Percentiles rank a stretch among this genome's conserved stretches.
Evolutionary conservation across 257 asterid genomes (phyloP).

Genomic region (Lavandula angustifolia): DNA sequence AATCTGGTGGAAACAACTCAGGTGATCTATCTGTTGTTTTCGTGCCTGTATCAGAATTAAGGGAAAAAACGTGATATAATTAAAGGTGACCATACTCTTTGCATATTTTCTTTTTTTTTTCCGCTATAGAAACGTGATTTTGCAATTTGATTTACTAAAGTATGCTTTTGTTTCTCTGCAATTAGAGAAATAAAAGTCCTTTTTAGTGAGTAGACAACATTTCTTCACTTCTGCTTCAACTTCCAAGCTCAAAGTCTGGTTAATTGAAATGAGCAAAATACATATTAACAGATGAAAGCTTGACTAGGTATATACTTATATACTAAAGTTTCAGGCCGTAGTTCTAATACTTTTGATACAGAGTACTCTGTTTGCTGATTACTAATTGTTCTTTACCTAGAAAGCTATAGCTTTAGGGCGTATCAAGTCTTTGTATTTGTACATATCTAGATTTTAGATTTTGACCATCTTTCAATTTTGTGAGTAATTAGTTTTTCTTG

Average conservation of each 20-base stretch:
- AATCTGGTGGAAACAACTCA: constrained; percentile 34
- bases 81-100: constrained; percentile 36
- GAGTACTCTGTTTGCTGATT: not conserved
- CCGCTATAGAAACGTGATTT: constrained; percentile 15
- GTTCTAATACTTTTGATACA: not conserved
- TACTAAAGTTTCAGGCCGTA: too few relatives aligned
- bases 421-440: too few relatives aligned
- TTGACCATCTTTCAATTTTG: not conserved
- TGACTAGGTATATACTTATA: not conserved
- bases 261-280: constrained; percentile 3
- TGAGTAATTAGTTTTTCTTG: too few relatives aligned
- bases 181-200: constrained; percentile 33
- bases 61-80: constrained; percentile 59
- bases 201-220: constrained; percentile 25
- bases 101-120: not conserved
- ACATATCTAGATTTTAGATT: constrained; percentile 4
- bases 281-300: not conserved
- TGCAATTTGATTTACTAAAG: not conserved
- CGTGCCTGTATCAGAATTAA: constrained; percentile 81
- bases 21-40: constrained; percentile 45
- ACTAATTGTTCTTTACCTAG: not conserved
- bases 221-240: constrained; percentile 36
- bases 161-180: constrained; percentile 33
- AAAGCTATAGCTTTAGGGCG: not conserved
- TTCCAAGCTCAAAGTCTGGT: constrained; percentile 41